Conservation (phyloP, 345 rosid genomes). For the Populus pruinosa region DNA sequence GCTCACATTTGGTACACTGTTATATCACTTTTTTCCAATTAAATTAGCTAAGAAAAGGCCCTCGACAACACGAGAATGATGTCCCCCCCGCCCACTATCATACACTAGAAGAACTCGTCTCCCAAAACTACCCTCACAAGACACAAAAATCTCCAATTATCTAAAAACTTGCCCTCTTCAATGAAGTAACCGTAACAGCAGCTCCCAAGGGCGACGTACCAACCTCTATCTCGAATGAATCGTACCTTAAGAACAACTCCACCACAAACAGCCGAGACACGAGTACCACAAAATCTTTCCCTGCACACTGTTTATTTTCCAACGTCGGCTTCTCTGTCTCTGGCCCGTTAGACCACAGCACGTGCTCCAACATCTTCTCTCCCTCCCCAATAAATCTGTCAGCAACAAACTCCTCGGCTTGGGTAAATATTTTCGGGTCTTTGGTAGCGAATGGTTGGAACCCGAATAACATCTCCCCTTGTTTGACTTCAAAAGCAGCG, state of each 20-base stretch:
- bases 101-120: background rate
- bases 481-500: constrained; percentile 61
- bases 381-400: constrained; percentile 80
- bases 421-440: constrained; percentile 70
- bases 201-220: constrained; percentile 52
- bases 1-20: background rate
- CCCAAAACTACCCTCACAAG: constrained; percentile 23
- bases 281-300: constrained; percentile 80
- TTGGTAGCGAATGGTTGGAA: constrained; percentile 80
- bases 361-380: constrained; percentile 55
- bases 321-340: constrained; percentile 62
- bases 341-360: constrained; percentile 94
- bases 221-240: constrained; percentile 64
- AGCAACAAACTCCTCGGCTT: constrained; percentile 69
- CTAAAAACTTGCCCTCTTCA: constrained; percentile 58
- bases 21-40: background rate
- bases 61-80: background rate
- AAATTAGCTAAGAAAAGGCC: background rate
- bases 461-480: constrained; percentile 82
- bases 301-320: constrained; percentile 78
- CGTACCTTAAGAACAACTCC: constrained; percentile 79
- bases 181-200: constrained; percentile 52
- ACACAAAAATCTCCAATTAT: background rate
- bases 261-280: constrained; percentile 62
- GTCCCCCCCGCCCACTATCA: background rate